Percentiles rank a stretch among this genome's conserved stretches.
Conservation (phyloP, 768 basidiomycete genomes). For the Russula emetica region DNA sequence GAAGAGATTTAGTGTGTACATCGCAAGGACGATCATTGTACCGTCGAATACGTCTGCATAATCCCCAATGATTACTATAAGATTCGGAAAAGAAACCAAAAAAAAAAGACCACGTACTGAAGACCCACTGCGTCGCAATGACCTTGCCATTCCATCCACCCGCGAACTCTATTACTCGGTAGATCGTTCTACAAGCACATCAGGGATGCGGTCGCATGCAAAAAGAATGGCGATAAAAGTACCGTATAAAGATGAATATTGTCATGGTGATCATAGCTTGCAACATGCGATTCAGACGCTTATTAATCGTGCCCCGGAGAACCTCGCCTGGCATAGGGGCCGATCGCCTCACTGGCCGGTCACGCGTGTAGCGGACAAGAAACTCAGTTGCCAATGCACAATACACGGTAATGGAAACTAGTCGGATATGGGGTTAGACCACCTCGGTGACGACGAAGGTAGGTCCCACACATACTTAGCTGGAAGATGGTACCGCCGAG, state of each 20-base stretch:
- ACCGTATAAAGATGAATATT: conserved; percentile 23
- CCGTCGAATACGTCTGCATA: conserved; percentile 23
- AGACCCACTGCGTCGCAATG: conserved; percentile 19
- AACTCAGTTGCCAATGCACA: conserved; percentile 18
- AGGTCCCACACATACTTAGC: conserved; percentile 8
- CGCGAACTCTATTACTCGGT: conserved; percentile 21
- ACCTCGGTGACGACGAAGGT: not conserved
- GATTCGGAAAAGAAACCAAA: not conserved
- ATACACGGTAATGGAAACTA: conserved; percentile 23
- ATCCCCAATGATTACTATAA: not conserved
- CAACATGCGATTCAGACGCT: conserved; percentile 11
- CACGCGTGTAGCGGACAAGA: conserved; percentile 3
- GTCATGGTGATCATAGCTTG: conserved; percentile 20
- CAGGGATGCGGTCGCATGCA: not conserved
- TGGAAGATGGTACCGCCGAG: conserved; percentile 26
- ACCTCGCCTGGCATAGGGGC: not conserved
- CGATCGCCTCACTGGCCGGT: conserved; percentile 14
- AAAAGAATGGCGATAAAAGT: not conserved
- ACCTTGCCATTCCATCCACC: conserved; percentile 22
- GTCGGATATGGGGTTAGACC: not conserved
- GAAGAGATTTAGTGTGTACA: conserved; percentile 20
- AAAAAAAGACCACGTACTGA: conserved; percentile 16
- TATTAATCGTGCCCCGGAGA: conserved; percentile 1
- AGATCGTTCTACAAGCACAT: conserved; percentile 18
- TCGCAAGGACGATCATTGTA: conserved; percentile 21